Base-by-base conservation (phyloP, 148 eudicot genomes). In the Rhododendron vialii region DNA sequence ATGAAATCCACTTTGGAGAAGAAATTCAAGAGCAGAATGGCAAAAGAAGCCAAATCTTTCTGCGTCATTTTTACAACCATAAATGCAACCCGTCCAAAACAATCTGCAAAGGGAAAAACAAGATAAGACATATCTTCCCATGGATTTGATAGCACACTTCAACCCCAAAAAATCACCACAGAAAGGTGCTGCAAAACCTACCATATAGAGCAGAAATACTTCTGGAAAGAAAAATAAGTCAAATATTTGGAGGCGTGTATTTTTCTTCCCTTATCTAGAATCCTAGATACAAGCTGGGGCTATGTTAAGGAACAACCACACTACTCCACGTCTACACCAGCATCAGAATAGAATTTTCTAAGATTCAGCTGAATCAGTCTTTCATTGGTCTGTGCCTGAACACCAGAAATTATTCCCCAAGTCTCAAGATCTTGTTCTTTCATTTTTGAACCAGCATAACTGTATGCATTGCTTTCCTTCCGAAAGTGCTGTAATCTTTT, bases 1-100 rank as follows among this genome's bases (percentile, higher is more conserved):
- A 93, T 93, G 94, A 82, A 86, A 93, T 89, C 98, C 99, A 90
- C 92, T 93, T 91, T 95, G 99, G 85, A 90, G 95, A 89, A 97
- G 95, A 89, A 93, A 97, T 86, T 97, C 99, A 43, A 97, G 95
- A 67, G 98, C 96, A 80, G 99, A 96, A 85, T 97, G 98, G 86
- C 98, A 93, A 90, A 95, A 97, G 91, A 95, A 97, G 88, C 92
- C 92, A 85, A 97, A 97, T 92, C 99, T 89, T 74, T 95, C 95
- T 10, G 92, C 99, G 87, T 97, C 99, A 87, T 93, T 95, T 86
- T 71, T 85, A 81, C 98, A 90, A 78, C 94, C 96, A 90, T 97
- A 97, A 85, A 97, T 89, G 89, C 94, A 89, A 45, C 98, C 98
- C 77, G 92, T 91, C 90, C 84, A 89, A 87, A 97, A 93, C 55